Percentiles rank a stretch among this genome's conserved stretches.
Conservation (phyloP, 2,329 filamentous ascomycete genomes). For the Talaromyces sp. region DNA sequence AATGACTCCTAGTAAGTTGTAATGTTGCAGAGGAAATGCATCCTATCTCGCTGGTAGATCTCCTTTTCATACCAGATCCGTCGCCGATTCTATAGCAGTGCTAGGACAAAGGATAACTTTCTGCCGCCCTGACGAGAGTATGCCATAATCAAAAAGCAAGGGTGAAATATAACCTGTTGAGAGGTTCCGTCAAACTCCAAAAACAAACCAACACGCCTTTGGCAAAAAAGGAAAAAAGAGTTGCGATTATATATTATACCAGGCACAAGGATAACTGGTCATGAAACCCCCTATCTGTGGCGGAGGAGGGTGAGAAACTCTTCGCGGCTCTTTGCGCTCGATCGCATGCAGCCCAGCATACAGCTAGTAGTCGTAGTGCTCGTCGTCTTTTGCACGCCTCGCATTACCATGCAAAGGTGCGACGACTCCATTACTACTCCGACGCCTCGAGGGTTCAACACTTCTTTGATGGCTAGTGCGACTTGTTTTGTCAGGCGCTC, state of each 20-base stretch:
- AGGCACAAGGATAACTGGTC: neutral
- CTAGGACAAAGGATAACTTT: neutral
- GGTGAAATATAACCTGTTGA: slow-evolving; percentile 31
- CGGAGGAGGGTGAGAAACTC: slow-evolving; percentile 86
- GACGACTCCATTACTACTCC: slow-evolving; percentile 96
- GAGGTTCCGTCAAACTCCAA: slow-evolving; percentile 35
- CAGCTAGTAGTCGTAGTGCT: slow-evolving; percentile 91
- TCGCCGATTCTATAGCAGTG: neutral
- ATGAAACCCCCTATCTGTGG: slow-evolving; percentile 30
- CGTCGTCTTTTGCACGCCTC: slow-evolving; percentile 89
- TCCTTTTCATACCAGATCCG: neutral
- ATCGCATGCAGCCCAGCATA: slow-evolving; percentile 93
- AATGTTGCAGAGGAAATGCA: neutral
- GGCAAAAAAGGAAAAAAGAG: neutral
- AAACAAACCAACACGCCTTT: slow-evolving; percentile 16
- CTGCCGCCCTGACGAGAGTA: neutral
- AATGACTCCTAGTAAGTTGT: neutral
- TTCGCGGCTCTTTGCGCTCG: slow-evolving; percentile 86
- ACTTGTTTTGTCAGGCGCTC: slow-evolving; percentile 95
- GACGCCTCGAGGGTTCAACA: slow-evolving; percentile 88
- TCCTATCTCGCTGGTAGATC: neutral
- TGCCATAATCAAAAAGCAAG: neutral
- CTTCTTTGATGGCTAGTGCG: slow-evolving; percentile 85
- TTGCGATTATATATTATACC: neutral
- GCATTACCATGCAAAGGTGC: slow-evolving; percentile 98